Percentiles rank a stretch among this genome's conserved stretches.
Evolutionary conservation across 495 filamentous ascomycete species (phyloP).

Genomic region (Stereocaulon alpinum): DNA sequence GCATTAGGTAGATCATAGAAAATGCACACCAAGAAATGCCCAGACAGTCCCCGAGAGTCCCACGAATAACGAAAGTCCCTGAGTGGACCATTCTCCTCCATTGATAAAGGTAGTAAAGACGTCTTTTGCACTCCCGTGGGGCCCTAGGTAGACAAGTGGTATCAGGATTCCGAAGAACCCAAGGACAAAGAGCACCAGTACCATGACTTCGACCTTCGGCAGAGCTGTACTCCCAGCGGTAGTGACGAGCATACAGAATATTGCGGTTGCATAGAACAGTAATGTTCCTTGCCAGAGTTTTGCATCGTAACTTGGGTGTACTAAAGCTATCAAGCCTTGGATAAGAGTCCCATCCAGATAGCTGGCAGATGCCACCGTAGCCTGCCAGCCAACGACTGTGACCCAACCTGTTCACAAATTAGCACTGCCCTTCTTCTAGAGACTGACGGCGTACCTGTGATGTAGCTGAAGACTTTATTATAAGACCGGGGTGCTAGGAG

Average conservation of each 20-base stretch:
- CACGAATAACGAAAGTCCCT: constrained; percentile 35
- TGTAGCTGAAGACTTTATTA: constrained; percentile 36
- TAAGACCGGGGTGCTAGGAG: constrained; percentile 33
- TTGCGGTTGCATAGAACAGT: constrained; percentile 31
- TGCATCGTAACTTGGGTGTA: constrained; percentile 26
- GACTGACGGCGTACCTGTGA: constrained; percentile 21
- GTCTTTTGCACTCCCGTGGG: constrained; percentile 28
- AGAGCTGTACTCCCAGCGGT: constrained; percentile 30
- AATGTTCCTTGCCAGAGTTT: constrained; percentile 36
- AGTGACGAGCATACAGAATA: constrained; percentile 34
- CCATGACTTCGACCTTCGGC: constrained; percentile 35
- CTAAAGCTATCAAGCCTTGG: constrained; percentile 32
- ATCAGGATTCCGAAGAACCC: constrained; percentile 44
- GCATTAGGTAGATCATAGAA: no score
- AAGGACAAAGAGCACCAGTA: constrained; percentile 39
- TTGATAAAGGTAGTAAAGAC: constrained; percentile 41
- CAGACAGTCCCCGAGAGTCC: constrained; percentile 32
- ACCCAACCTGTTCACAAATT: constrained; percentile 31
- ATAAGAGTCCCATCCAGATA: constrained; percentile 34
- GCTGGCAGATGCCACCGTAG: constrained; percentile 27
- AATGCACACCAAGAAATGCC: constrained; percentile 18
- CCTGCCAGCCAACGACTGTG: constrained; percentile 36
- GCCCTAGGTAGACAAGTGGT: constrained; percentile 37
- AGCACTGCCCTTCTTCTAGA: background rate
- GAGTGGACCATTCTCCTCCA: constrained; percentile 32